phyloP scores from a whole-genome alignment of 108 stramenopile genomes.

The Ochromonas danica region DNA sequence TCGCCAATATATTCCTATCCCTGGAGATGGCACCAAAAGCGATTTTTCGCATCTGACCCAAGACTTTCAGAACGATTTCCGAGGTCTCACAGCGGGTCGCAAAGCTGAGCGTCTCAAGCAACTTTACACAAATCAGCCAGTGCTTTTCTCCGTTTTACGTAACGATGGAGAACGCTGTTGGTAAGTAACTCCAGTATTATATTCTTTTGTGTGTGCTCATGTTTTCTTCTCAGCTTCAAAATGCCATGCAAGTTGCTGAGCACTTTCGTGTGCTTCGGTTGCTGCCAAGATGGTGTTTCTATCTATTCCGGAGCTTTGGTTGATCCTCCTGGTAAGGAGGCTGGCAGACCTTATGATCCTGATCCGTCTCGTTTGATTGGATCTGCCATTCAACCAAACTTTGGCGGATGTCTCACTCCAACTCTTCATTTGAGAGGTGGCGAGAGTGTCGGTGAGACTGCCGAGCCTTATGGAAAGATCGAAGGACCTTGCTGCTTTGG shows the following conservation, averaged over 20 bases:
- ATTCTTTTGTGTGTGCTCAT: too few species aligned
- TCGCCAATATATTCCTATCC: background rate
- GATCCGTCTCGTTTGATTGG: slow-evolving; percentile 31
- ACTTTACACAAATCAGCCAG: background rate
- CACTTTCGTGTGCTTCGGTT: slow-evolving; percentile 43
- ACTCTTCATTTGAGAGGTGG: slow-evolving; percentile 36
- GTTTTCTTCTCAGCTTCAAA: too few species aligned
- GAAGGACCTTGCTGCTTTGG: slow-evolving; percentile 48
- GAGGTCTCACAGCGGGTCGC: background rate
- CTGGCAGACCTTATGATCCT: background rate
- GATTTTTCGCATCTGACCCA: background rate
- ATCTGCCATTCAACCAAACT: slow-evolving; percentile 37
- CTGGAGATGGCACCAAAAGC: background rate
- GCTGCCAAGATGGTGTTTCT: slow-evolving; percentile 36
- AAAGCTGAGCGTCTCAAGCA: background rate
- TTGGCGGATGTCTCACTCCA: slow-evolving; percentile 44
- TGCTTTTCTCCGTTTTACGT: slow-evolving; percentile 45
- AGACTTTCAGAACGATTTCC: background rate
- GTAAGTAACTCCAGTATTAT: too few species aligned
- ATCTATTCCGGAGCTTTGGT: slow-evolving; percentile 41
- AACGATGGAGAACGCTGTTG: slow-evolving; percentile 46
- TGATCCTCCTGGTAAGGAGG: slow-evolving; percentile 7
- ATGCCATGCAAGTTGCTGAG: slow-evolving; percentile 38
- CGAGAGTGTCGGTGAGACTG: slow-evolving; percentile 12
- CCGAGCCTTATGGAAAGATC: slow-evolving; percentile 36